Evolutionary conservation across 306 rosid genomes (phyloP), one percentile per base, ranked within the genome.

Genomic region (Pyrus bretschneideri): DNA sequence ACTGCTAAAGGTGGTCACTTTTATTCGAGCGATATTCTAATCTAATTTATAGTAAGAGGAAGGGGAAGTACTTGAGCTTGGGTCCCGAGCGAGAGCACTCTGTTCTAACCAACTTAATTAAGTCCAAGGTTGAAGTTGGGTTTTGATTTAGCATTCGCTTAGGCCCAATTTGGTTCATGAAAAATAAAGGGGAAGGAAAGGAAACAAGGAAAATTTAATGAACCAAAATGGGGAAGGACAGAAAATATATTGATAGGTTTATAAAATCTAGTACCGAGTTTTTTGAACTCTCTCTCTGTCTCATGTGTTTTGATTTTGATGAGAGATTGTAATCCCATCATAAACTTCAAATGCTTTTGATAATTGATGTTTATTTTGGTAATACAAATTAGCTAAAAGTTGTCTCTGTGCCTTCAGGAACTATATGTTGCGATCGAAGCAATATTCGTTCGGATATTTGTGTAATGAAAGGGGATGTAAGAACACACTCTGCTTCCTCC

Each of bases 391-490:
- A 40, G 31, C 30, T 38, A 35, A 21, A 54, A 17, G 55, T 31
- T 65, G 45, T 27, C 1, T 17, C 35, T 63, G 65, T 17, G 68
- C 5, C 22, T 70, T 71, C 88, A 89, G 99, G 97, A 80, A 89
- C 88, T 49, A 84, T 95, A 79, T 89, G 90, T 76, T 95, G 99
- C 59, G 97, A 95, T 73, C 86, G 99, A 76, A 92, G 78, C 78
- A 91, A 90, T 63, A 45, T 81, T 12, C 93, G 99, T 64, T 89
- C 97, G 25, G 99, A 95, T 86, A 60, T 95, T 12, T 95, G 99
- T 74, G 38, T 86, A 13, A 88, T 90, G 97, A 95, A 89, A 89
- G 99, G 99, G 74, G 97, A 95, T 69, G 78, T 95, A 38, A 87
- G 97, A 83, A 90, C 97, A 65, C 79, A 83, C 45, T 74, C 93